Percentiles rank a stretch among this genome's conserved stretches.
These are phyloP conservation scores for Boletus vinaceobasis DNA, from an alignment of 768 basidiomycete genomes.

Conservation along the genomic window DNA sequence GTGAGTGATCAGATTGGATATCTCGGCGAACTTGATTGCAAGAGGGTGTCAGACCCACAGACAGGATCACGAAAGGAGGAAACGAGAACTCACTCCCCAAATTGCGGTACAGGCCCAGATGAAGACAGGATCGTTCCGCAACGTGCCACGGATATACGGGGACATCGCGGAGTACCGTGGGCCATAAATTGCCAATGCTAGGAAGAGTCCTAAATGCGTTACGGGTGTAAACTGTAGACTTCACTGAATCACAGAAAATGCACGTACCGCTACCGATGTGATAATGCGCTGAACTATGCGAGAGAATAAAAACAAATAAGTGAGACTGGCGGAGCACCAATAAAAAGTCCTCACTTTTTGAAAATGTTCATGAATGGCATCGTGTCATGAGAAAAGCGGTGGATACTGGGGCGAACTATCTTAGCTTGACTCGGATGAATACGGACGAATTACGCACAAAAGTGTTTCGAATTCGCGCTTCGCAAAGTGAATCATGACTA, in stretches of 20 bases:
- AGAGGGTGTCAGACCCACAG: not conserved
- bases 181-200: slow-evolving; percentile 80
- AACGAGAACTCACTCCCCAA: slow-evolving; percentile 63
- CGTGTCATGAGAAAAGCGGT: slow-evolving; percentile 92
- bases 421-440: not conserved
- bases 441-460: slow-evolving; percentile 52
- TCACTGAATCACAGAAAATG: not conserved
- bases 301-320: not conserved
- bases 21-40: slow-evolving; percentile 63
- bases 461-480: slow-evolving; percentile 93
- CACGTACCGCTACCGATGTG: slow-evolving; percentile 65
- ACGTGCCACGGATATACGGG: slow-evolving; percentile 57
- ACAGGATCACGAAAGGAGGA: not conserved
- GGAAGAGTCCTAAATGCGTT: slow-evolving; percentile 51
- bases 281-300: slow-evolving; percentile 80
- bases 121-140: slow-evolving; percentile 63
- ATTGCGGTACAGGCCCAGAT: slow-evolving; percentile 61
- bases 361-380: slow-evolving; percentile 87
- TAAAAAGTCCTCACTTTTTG: slow-evolving; percentile 67
- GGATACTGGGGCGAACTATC: slow-evolving; percentile 52
- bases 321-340: not conserved
- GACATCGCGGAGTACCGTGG: slow-evolving; percentile 70
- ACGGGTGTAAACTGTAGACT: slow-evolving; percentile 1
- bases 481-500: slow-evolving; percentile 82
- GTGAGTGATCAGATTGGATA: slow-evolving; percentile 84